Percentiles rank a stretch among this genome's conserved stretches.
These are phyloP conservation scores for Rutstroemia sp. DNA, from an alignment of 2,329 filamentous ascomycete genomes.

Conservation along the genomic window DNA sequence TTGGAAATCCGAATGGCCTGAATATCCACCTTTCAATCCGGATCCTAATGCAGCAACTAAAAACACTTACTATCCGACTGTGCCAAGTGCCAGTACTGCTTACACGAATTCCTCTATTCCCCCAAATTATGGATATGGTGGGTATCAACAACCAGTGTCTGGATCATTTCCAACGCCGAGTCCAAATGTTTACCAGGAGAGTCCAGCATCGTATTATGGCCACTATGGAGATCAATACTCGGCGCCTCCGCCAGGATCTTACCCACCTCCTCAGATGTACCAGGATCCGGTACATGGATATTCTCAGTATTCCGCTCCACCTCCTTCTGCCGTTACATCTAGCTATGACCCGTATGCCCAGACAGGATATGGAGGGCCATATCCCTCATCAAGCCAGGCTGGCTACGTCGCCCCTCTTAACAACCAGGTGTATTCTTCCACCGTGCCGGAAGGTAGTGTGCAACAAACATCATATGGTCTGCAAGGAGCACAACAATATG, in stretches of 20 bases:
- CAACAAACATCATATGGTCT: slow-evolving; percentile 18
- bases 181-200: slow-evolving; percentile 25
- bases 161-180: slow-evolving; percentile 15
- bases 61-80: slow-evolving; percentile 27
- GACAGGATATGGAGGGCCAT: slow-evolving; percentile 20
- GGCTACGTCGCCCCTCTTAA: slow-evolving; percentile 16
- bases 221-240: slow-evolving; percentile 30
- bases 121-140: slow-evolving; percentile 30
- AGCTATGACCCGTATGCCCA: slow-evolving; percentile 24
- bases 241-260: slow-evolving; percentile 25
- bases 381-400: slow-evolving; percentile 16
- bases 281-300: slow-evolving; percentile 18
- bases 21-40: slow-evolving; percentile 62
- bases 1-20: slow-evolving; percentile 78
- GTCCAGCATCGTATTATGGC: slow-evolving; percentile 29
- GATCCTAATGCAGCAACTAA: slow-evolving; percentile 41
- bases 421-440: slow-evolving; percentile 17
- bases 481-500: slow-evolving; percentile 16
- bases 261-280: slow-evolving; percentile 23
- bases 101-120: slow-evolving; percentile 28
- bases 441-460: slow-evolving; percentile 12
- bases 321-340: slow-evolving; percentile 13
- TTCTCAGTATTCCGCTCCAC: slow-evolving; percentile 21
- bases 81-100: slow-evolving; percentile 27
- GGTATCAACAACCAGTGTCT: slow-evolving; percentile 25